Evolutionary conservation across 108 stramenopile species (phyloP), one percentile per base, ranked within the genome.

Genomic region (Stephanodiscus triporus): DNA sequence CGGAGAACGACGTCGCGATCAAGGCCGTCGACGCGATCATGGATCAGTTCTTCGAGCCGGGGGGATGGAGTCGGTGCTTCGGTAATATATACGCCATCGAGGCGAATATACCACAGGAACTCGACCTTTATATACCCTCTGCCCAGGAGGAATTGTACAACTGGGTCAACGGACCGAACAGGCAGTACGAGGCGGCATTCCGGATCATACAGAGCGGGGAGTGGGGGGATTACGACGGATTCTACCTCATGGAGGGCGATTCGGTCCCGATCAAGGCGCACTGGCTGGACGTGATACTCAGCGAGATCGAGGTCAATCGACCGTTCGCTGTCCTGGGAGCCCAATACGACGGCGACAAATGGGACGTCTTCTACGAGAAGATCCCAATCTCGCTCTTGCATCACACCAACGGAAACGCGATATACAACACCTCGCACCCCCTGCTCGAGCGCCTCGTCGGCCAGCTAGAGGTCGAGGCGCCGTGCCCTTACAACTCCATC

Each of bases 111-210:
- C 86, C 86, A 8, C 74, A 75, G 26, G 78, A 75, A 40, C 13
- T 75, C 34, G 66, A 56, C 32, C 30, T 63, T 5, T 61, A 57
- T 17, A 54, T 63, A 14, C 45, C 74, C 14, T 26, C 29, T 20
- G 32, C 74, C 1, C 74, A 51, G 24, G 47, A 83, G 60, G 80
- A 87, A 54, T 62, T 87, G 70, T 81, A 85, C 37, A 83, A 86
- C 56, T 89, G 90, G 88, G 85, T 87, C n/a, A 91, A 91, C 57
- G 86, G 88, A 10, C 88, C 90, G n/a, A 91, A 88, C 72, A 70
- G 86, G 66, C 87, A 88, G 59, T 90, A 83, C 70, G 88, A 91
- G 75, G 82, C 88, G 10, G 87, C 80, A 4, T 76, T 87, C 66
- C 88, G 86, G 36, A 78, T 86, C 40, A 73, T 91, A 57, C 86